These are phyloP conservation scores for Rutstroemia sydowiana DNA, from an alignment of 2,329 filamentous ascomycete species.

Conservation along the genomic window DNA sequence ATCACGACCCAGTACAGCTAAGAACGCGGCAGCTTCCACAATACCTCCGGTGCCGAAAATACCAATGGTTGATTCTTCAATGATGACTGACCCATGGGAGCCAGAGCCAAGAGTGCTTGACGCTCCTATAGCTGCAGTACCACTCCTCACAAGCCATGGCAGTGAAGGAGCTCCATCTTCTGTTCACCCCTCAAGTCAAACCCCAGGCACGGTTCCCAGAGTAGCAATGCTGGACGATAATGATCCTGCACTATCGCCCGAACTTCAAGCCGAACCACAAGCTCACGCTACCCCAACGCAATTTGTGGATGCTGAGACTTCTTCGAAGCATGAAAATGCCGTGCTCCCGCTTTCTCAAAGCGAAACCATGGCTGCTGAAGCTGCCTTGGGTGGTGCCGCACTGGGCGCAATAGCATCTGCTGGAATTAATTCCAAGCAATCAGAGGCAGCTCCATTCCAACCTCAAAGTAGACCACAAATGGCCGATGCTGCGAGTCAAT, in stretches of 20 bases:
- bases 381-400: too few species aligned
- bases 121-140: slow-evolving; percentile 18
- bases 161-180: too few species aligned
- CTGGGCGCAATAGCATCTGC: slow-evolving; percentile 12
- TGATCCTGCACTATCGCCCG: not conserved
- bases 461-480: slow-evolving; percentile 16
- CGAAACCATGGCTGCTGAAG: not conserved
- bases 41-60: slow-evolving; percentile 43
- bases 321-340: not conserved
- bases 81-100: slow-evolving; percentile 53
- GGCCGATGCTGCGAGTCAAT: slow-evolving; percentile 27
- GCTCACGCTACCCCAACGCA: not conserved
- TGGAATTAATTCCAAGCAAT: slow-evolving; percentile 13
- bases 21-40: slow-evolving; percentile 36
- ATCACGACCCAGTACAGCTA: slow-evolving; percentile 26
- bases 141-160: slow-evolving; percentile 9
- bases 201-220: not conserved
- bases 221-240: not conserved
- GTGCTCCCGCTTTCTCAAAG: not conserved
- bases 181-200: not conserved
- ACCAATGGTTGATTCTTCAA: slow-evolving; percentile 50
- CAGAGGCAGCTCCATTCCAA: slow-evolving; percentile 18
- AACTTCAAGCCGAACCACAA: not conserved
- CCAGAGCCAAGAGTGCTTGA: slow-evolving; percentile 22
- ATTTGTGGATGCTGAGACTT: not conserved